Conservation (phyloP, 306 rosid species). For the Lathyrus tuberosus region DNA sequence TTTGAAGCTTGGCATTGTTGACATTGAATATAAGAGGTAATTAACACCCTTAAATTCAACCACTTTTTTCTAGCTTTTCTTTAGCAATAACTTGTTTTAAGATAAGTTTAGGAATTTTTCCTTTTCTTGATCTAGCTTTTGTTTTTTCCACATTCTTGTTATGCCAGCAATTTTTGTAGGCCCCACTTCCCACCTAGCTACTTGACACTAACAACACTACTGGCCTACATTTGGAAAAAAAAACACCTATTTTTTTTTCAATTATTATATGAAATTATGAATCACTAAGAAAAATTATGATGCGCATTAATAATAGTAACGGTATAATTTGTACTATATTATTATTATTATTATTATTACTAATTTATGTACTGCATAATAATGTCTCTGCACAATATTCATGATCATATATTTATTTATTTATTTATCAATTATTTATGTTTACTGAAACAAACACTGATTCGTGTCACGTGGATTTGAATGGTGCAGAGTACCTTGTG, state of each 20-base stretch:
- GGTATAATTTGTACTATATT: constrained; percentile 39
- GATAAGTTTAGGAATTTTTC: constrained; percentile 3
- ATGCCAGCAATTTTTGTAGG: constrained; percentile 33
- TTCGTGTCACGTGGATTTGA: neutral
- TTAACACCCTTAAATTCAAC: neutral
- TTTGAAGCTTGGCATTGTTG: constrained; percentile 66
- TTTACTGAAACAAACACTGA: neutral
- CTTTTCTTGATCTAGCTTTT: neutral
- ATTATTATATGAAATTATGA: neutral
- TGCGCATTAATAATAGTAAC: constrained; percentile 44
- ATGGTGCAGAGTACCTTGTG: constrained; percentile 72
- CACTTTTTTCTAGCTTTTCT: constrained; percentile 7
- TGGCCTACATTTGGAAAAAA: constrained; percentile 28
- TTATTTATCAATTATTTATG: neutral
- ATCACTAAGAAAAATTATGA: constrained; percentile 33
- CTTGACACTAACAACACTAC: constrained; percentile 4
- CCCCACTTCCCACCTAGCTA: constrained; percentile 40
- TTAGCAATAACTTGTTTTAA: constrained; percentile 1
- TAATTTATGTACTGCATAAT: no score
- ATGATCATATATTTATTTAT: neutral
- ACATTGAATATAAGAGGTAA: constrained; percentile 83
- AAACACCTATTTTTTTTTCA: neutral
- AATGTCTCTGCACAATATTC: neutral
- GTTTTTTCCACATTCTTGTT: neutral
- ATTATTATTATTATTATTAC: no score